Base-by-base conservation (phyloP, 2,329 filamentous ascomycete genomes). In the Scedosporium aurantiacum region DNA sequence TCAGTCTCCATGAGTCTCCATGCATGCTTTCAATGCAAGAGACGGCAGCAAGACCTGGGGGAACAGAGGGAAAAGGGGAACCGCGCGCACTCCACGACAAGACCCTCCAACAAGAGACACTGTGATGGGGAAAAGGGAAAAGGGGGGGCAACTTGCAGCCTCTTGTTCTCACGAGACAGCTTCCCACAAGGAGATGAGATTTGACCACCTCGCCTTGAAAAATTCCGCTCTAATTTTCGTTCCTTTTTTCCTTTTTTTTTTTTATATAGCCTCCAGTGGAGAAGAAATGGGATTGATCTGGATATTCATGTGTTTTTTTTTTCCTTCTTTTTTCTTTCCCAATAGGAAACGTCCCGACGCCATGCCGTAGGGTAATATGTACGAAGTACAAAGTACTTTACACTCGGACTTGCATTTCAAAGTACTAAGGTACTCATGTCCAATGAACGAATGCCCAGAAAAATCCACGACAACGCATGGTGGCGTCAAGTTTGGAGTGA, bases 11-110 rank as follows among this genome's bases (percentile, higher is more conserved):
- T 8, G 4, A 21, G 4, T 14, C 43, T 47, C 43, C 4, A 18
- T 54, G 50, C 50, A 54, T 23, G 50, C 50, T 54, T 54, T 54
- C 50, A 23, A 18, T 54, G 50, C 50, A 54, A 54, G 50, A 54
- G 50, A 23, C 23, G 21, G 50, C 23, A 54, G 23, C 50, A 23
- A 54, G 50, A 27, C 50, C 50, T 27, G 18, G 50, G 50, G 50
- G 23, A 47, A 3, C 18, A 12, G 32, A 10, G 43, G 8, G n/a
- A 47, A 47, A 47, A 21, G 43, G 43, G 43, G 18, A n/a, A 47
- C 43, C 18, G 8, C 3, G 18, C 18, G 8, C 3, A 47, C 43
- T 21, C 43, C 32, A 37, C 10, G 32, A 14, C 32, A 37, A 37
- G 32, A 37, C 32, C 32, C 32, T 37, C 32, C 32, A n/a, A n/a